These are phyloP conservation scores for Psidium friedrichsthalianum DNA, from an alignment of 345 rosid species.

Conservation along the genomic window DNA sequence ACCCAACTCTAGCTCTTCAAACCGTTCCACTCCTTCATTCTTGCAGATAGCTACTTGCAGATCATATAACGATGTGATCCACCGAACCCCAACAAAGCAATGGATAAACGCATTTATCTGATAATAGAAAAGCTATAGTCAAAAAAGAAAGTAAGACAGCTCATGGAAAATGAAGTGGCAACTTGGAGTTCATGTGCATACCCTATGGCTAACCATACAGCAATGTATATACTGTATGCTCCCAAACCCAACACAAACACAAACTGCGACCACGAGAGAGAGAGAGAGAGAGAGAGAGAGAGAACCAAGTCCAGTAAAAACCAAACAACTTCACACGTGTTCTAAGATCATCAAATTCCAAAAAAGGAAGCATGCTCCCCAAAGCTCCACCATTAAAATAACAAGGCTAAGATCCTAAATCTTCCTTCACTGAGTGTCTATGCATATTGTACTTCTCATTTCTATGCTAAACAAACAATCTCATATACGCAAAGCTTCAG, in stretches of 20 bases:
- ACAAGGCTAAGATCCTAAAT: not conserved
- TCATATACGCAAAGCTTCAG: not conserved
- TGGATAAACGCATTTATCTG: slow-evolving; percentile 87
- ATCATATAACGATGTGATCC: slow-evolving; percentile 66
- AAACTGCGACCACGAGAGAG: not conserved
- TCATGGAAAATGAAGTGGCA: not conserved
- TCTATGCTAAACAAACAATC: not conserved
- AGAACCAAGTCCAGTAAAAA: not conserved
- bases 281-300: not conserved
- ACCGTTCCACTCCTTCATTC: slow-evolving; percentile 56
- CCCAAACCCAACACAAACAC: not conserved
- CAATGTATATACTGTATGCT: not conserved
- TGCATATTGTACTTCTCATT: not conserved
- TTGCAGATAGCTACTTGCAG: slow-evolving; percentile 67
- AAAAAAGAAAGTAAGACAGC: not conserved
- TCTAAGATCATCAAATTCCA: not conserved
- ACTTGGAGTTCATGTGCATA: not conserved
- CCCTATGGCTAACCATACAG: not conserved
- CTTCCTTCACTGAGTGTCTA: not conserved
- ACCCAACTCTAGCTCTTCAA: slow-evolving; percentile 68
- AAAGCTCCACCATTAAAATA: not conserved
- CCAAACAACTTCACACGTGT: not conserved
- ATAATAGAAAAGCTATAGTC: not conserved
- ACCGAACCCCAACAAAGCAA: slow-evolving; percentile 70
- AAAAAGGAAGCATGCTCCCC: not conserved